Conservation (phyloP, 495 filamentous ascomycete genomes). For the Podospora appendiculata region DNA sequence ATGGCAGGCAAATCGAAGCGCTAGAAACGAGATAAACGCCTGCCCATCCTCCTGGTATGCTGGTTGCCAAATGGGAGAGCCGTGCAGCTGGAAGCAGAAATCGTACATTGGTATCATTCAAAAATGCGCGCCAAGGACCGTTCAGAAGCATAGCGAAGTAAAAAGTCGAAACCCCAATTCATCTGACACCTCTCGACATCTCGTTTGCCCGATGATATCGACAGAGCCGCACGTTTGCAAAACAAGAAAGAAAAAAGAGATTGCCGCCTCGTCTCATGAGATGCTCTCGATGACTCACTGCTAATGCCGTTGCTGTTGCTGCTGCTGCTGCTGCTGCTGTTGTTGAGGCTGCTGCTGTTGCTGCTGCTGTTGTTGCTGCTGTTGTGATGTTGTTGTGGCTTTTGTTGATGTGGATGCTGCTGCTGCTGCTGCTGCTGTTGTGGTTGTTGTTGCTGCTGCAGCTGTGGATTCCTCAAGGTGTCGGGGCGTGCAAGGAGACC, state of each 20-base stretch:
- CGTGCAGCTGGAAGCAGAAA: not conserved
- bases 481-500: conserved; percentile 43
- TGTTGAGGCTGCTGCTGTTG: not conserved
- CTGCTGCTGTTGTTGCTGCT: not conserved
- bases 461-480: conserved; percentile 14
- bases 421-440: not conserved
- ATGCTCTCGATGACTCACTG: not conserved
- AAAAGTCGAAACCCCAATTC: not conserved
- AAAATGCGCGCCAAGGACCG: not conserved
- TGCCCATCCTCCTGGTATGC: not conserved
- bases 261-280: not conserved
- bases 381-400: not conserved
- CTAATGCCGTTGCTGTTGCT: not conserved
- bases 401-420: not conserved
- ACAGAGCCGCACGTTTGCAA: no score
- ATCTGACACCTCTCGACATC: no score
- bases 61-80: not conserved
- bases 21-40: no score
- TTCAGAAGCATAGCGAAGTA: not conserved
- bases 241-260: not conserved
- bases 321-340: not conserved
- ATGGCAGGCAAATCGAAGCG: no score
- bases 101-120: conserved; percentile 17
- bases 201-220: no score
- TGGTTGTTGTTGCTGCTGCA: not conserved